Base-by-base conservation (phyloP, 306 rosid genomes). In the Pachyrhizus erosus region DNA sequence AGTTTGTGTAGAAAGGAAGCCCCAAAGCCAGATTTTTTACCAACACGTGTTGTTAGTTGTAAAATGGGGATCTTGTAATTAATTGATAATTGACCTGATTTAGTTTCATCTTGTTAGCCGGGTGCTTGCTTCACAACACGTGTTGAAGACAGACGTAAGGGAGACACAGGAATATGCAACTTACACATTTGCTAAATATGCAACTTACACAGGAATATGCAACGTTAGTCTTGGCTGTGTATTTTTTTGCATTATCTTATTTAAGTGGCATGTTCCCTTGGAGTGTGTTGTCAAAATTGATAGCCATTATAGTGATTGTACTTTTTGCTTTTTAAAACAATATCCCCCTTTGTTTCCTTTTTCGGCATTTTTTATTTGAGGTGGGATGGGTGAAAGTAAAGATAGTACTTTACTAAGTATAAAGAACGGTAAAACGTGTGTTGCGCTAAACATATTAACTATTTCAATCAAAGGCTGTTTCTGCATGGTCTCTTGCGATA, bases 191-290 rank as follows among this genome's bases (percentile, higher is more conserved):
- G 10, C 48, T 77, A n/a, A n/a, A n/a, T n/a, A n/a, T n/a, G n/a
- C n/a, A n/a, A n/a, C n/a, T n/a, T n/a, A n/a, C n/a, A n/a, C n/a
- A n/a, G n/a, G n/a, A n/a, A n/a, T n/a, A n/a, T n/a, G 43, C 71
- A 66, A 84, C 85, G 57, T 49, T 51, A 65, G 60, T 73, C 79
- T 82, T 43, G 17, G 42, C 23, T 57, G 55, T 78, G 67, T 86
- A 73, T 80, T 23, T 48, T 85, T 37, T 78, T 64, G 73, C 91
- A 73, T 82, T 84, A 84, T 82, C 49, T 49, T 71, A 68, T 82
- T 37, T 17, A 61, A 82, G 89, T 91, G 84, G 52, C 10, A 26
- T 71, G 75, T 11, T 78, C 82, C 58, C 20, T 82, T 73, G 84
- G 84, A 80, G 70, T 61, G 83, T 69, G 60, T 49, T 84, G 66